Percentiles rank a stretch among this genome's conserved stretches.
phyloP scores from a whole-genome alignment of 2,329 filamentous ascomycete species.

The Onygenales sp. region DNA sequence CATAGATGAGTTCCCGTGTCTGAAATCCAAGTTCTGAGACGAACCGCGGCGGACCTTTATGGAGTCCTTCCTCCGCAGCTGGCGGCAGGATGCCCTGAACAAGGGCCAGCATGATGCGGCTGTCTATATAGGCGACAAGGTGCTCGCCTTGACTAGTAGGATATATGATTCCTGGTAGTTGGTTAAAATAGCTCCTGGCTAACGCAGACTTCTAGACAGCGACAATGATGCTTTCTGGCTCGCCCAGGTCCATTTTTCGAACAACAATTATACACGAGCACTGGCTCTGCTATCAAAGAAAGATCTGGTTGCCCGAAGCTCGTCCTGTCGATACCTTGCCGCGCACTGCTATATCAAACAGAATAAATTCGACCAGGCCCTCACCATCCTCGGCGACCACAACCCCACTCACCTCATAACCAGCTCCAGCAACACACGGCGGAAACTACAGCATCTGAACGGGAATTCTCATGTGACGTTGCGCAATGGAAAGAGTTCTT shows the following conservation, averaged over 20 bases:
- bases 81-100: constrained; percentile 90
- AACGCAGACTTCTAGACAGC: constrained; percentile 51
- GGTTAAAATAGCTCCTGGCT: constrained; percentile 2
- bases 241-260: constrained; percentile 94
- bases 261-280: constrained; percentile 87
- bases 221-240: constrained; percentile 95
- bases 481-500: constrained; percentile 36
- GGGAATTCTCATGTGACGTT: constrained; percentile 42
- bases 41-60: constrained; percentile 39
- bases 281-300: constrained; percentile 76
- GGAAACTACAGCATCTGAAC: constrained; percentile 62
- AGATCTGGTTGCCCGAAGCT: constrained; percentile 69
- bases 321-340: constrained; percentile 84
- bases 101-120: constrained; percentile 95
- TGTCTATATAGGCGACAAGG: constrained; percentile 94
- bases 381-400: constrained; percentile 77
- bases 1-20: neutral
- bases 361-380: constrained; percentile 77
- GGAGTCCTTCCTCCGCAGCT: constrained; percentile 88
- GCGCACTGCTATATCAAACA: constrained; percentile 94
- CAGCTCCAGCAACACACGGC: constrained; percentile 51
- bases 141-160: constrained; percentile 81
- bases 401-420: constrained; percentile 84
- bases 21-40: neutral
- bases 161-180: constrained; percentile 6